phyloP scores from a whole-genome alignment of 768 basidiomycete species.

The Tylopilus plumbeoviolaceoides region DNA sequence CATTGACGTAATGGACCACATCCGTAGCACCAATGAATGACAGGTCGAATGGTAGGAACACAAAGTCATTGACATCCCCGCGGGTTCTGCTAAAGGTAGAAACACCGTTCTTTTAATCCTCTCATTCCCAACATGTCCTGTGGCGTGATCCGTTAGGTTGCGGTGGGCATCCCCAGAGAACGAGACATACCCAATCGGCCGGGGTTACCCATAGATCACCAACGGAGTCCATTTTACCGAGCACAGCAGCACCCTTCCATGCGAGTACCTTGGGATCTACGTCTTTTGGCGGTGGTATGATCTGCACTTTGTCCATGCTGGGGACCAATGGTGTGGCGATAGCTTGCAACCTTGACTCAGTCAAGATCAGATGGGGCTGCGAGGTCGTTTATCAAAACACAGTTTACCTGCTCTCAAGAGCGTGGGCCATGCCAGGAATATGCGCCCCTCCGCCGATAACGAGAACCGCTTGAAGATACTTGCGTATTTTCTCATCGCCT shows the following conservation, averaged over 20 bases:
- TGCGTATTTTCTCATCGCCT: slow-evolving; percentile 84
- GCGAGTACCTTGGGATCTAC: slow-evolving; percentile 85
- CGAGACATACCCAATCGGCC: slow-evolving; percentile 74
- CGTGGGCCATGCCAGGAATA: slow-evolving; percentile 80
- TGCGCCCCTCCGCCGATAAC: slow-evolving; percentile 83
- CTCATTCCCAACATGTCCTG: slow-evolving; percentile 79
- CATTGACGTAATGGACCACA: slow-evolving; percentile 17
- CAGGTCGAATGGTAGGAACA: not conserved
- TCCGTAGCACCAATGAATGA: not conserved
- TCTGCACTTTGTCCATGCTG: slow-evolving; percentile 84
- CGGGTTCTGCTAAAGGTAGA: slow-evolving; percentile 52
- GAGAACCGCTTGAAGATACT: slow-evolving; percentile 83
- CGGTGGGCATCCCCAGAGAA: slow-evolving; percentile 1
- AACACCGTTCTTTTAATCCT: slow-evolving; percentile 77
- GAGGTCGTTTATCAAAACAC: not conserved
- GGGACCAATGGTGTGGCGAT: slow-evolving; percentile 79
- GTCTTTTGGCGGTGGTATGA: slow-evolving; percentile 92
- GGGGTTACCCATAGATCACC: slow-evolving; percentile 86
- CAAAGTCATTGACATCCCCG: not conserved
- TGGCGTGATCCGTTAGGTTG: slow-evolving; percentile 7
- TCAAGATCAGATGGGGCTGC: slow-evolving; percentile 5
- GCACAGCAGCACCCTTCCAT: slow-evolving; percentile 93
- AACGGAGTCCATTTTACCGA: slow-evolving; percentile 88
- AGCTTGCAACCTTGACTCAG: slow-evolving; percentile 53
- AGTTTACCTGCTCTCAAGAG: slow-evolving; percentile 76